Conservation (phyloP, 305 asterid genomes). For the Fraxinus velutina region DNA sequence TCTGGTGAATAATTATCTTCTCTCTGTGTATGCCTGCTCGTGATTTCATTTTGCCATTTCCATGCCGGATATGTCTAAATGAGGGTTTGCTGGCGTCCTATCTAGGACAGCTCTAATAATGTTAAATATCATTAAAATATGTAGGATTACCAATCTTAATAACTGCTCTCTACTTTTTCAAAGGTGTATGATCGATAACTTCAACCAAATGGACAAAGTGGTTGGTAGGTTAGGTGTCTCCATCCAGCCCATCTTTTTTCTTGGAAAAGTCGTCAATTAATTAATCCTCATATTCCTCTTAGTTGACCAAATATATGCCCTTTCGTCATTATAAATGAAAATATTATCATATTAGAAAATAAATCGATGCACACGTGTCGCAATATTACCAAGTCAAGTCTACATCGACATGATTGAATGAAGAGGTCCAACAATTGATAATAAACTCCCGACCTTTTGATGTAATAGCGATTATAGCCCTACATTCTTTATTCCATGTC, state of each 20-base stretch:
- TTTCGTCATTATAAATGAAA: background rate
- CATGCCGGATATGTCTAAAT: background rate
- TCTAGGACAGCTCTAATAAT: background rate
- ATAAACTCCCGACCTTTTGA: background rate
- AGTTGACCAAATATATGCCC: conserved; percentile 5
- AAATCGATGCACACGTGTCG: background rate
- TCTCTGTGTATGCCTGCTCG: background rate
- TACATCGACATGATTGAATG: background rate
- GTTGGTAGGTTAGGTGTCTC: conserved; percentile 14
- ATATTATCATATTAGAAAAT: background rate
- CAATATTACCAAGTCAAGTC: background rate
- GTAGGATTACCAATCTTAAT: background rate
- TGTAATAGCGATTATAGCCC: background rate
- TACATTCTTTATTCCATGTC: background rate
- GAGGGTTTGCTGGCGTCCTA: background rate
- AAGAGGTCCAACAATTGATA: background rate
- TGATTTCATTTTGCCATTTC: background rate
- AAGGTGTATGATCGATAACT: conserved; percentile 5
- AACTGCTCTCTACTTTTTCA: background rate
- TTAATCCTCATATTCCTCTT: conserved; percentile 11
- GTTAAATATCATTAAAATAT: background rate
- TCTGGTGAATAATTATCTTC: background rate
- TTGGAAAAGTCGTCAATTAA: background rate
- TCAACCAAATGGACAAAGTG: conserved; percentile 13
- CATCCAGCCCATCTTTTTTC: background rate